Conservation (phyloP, 768 basidiomycete species). For the Auriscalpium orientale region DNA sequence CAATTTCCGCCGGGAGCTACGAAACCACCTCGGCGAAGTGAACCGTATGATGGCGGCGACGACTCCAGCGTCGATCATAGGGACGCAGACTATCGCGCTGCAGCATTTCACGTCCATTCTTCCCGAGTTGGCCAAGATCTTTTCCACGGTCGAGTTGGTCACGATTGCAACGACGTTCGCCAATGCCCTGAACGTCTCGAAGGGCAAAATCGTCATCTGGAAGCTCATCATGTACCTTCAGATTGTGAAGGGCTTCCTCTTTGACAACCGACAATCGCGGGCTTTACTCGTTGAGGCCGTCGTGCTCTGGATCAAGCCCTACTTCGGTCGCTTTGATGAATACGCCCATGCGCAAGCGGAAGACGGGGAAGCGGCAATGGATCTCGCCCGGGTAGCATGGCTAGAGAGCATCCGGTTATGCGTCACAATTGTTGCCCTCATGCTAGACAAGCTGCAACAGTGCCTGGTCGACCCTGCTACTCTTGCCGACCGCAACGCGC, state of each 20-base stretch:
- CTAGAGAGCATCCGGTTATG: constrained; percentile 86
- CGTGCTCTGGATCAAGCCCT: constrained; percentile 90
- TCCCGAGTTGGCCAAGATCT: constrained; percentile 79
- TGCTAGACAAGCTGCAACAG: constrained; percentile 85
- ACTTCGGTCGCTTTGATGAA: constrained; percentile 90
- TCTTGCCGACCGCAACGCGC: constrained; percentile 48
- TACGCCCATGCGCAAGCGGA: constrained; percentile 51
- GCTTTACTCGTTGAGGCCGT: constrained; percentile 78
- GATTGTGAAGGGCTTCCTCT: constrained; percentile 81
- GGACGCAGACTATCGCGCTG: constrained; percentile 89
- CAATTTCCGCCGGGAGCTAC: constrained; percentile 78
- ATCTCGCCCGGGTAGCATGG: constrained; percentile 79
- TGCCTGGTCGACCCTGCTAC: constrained; percentile 64
- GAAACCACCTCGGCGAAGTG: constrained; percentile 68
- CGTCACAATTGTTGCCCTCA: constrained; percentile 80
- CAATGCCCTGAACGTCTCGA: constrained; percentile 66
- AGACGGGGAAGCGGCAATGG: constrained; percentile 60
- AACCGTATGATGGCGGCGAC: constrained; percentile 83
- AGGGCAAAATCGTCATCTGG: constrained; percentile 87
- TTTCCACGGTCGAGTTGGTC: constrained; percentile 75
- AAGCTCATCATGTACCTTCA: constrained; percentile 92
- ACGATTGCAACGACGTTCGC: constrained; percentile 83
- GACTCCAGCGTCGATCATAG: constrained; percentile 81
- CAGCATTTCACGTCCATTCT: constrained; percentile 91
- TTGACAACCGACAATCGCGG: constrained; percentile 75